A percentile compares a stretch with the other conserved stretches of the same genome.
These are phyloP conservation scores for Nemania sp. DNA, from an alignment of 2,329 filamentous ascomycete genomes.

Conservation along the genomic window DNA sequence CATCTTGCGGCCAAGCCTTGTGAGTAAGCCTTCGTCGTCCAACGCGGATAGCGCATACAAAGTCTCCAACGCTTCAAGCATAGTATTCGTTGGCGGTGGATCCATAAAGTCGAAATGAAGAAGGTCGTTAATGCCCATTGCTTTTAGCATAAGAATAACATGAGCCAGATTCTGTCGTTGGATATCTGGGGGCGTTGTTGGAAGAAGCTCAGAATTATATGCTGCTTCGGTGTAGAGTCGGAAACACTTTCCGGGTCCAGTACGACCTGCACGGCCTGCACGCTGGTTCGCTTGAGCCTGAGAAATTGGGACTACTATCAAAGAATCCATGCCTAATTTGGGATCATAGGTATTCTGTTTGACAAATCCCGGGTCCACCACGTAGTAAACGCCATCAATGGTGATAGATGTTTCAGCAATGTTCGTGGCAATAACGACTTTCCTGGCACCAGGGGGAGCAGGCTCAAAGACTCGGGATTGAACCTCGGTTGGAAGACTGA, in stretches of 20 bases:
- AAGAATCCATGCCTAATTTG: constrained; percentile 95
- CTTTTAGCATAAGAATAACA: constrained; percentile 96
- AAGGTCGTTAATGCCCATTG: constrained; percentile 98
- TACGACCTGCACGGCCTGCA: constrained; percentile 88
- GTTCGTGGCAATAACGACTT: constrained; percentile 97
- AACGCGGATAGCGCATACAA: constrained; percentile 89
- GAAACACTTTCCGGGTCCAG: constrained; percentile 95
- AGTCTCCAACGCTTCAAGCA: constrained; percentile 94
- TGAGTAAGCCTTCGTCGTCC: constrained; percentile 93
- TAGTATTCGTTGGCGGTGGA: constrained; percentile 93
- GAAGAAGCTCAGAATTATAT: constrained; percentile 95
- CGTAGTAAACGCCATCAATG: constrained; percentile 96
- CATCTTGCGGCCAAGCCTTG: constrained; percentile 92
- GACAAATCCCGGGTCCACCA: constrained; percentile 95
- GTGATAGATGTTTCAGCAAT: constrained; percentile 98
- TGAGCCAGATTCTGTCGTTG: constrained; percentile 90
- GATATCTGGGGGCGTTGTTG: constrained; percentile 94
- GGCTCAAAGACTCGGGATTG: constrained; percentile 95
- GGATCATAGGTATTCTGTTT: constrained; percentile 98
- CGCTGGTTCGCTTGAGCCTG: constrained; percentile 96
- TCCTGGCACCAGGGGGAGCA: constrained; percentile 80
- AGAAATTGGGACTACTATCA: constrained; percentile 94
- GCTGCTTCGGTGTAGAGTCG: constrained; percentile 93
- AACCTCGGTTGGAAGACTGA: constrained; percentile 84
- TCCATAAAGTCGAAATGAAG: constrained; percentile 99